Evolutionary conservation across 768 basidiomycete species (phyloP), one percentile per base, ranked within the genome.

Genomic region (Trametopsis cervina): DNA sequence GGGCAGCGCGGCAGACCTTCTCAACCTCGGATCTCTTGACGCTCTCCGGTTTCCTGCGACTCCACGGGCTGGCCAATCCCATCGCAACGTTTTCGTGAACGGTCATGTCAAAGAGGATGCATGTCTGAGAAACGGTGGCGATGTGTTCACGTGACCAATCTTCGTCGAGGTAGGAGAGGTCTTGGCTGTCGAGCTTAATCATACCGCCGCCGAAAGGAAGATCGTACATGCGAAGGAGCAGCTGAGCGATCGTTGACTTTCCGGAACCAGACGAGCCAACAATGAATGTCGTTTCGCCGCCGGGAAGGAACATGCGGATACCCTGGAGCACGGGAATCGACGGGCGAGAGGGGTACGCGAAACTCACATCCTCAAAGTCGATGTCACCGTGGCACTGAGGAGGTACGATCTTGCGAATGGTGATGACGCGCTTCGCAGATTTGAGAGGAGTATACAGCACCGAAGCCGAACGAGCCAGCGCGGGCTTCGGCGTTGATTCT

Each of bases 11-110:
- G 59, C 92, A 94, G 0, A 91, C 94, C 13, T 80, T 76, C 37
- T 84, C 74, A 2, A 98, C 89, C 61, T 92, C 84, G 15, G 71
- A 68, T 29, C 80, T 67, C 1, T 76, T 76, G 17, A 82, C 83
- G 20, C 77, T 72, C 46, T 74, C 67, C 1, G 73, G 72, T 3
- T 60, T 54, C 24, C 73, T 63, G 17, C 61, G 56, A 54, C 63
- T 63, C 25, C 60, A 66, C 7, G 63, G 61, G 4, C 78, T 80
- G 5, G 80, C 78, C 4, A 82, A 66, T 3, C 83, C 90, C 50
- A 95, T 76, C 0, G 87, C 86, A 50, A 96, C 77, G 57, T 97
- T 97, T 56, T 94, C 88, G 57, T 86, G 84, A 1, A 97, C 71
- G 11, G 70, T 83, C 58, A 82, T 77, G 44, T 88, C 85, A 55